A percentile compares a stretch with the other conserved stretches of the same genome.
Evolutionary conservation across 2,329 filamentous ascomycete genomes (phyloP).

Genomic region (Rhinocladiella similis): DNA sequence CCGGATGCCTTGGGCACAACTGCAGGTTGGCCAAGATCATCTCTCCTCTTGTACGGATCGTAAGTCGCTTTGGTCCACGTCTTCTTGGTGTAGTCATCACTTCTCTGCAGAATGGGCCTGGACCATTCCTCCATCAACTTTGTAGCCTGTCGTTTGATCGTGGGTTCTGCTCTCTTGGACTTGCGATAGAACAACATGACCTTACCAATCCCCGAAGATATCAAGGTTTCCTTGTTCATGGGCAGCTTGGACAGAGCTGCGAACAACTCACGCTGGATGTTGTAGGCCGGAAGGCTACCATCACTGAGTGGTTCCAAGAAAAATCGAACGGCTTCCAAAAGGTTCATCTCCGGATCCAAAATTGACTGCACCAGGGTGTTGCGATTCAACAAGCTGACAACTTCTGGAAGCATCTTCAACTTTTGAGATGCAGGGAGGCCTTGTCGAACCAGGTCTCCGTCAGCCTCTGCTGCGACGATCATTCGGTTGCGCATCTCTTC

Average conservation of each 20-base stretch:
- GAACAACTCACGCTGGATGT: constrained; percentile 95
- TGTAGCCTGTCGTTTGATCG: constrained; percentile 92
- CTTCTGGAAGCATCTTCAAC: constrained; percentile 88
- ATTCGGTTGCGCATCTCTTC: constrained; percentile 84
- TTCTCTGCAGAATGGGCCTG: constrained; percentile 86
- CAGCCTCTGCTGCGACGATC: constrained; percentile 83
- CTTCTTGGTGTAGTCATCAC: constrained; percentile 91
- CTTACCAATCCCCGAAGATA: constrained; percentile 92
- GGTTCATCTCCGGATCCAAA: constrained; percentile 91
- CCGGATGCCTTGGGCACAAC: constrained; percentile 45
- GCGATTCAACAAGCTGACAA: constrained; percentile 82
- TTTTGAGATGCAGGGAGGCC: constrained; percentile 87
- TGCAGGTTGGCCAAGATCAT: constrained; percentile 37
- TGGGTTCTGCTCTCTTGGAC: constrained; percentile 82
- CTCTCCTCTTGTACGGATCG: constrained; percentile 49
- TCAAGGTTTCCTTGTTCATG: constrained; percentile 84
- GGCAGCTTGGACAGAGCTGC: constrained; percentile 75
- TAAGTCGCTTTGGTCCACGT: constrained; percentile 59
- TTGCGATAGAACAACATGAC: constrained; percentile 96
- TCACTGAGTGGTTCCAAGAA: constrained; percentile 95
- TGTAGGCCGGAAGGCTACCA: constrained; percentile 90
- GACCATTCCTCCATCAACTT: constrained; percentile 94
- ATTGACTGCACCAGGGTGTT: constrained; percentile 80
- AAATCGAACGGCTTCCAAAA: constrained; percentile 92
- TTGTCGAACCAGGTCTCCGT: constrained; percentile 77